A percentile compares a stretch with the other conserved stretches of the same genome.
phyloP scores from a whole-genome alignment of 371 early-diverging fungal genomes.

The Saksenaea oblongispora region DNA sequence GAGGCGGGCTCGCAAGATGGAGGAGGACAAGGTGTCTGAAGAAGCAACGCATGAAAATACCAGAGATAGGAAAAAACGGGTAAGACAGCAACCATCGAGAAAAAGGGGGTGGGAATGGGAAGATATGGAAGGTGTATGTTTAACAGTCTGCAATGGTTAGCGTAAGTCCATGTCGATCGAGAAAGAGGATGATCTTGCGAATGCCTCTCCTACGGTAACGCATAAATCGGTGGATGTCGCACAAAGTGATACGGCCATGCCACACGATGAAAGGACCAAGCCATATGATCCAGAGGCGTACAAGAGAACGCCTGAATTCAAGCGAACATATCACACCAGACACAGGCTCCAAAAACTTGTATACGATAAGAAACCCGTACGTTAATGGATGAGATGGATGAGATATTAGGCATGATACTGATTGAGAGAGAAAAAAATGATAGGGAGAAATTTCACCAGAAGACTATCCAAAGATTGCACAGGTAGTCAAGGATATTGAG shows the following conservation, averaged over 20 bases:
- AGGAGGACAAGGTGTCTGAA: conserved; percentile 24
- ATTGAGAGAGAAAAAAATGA: neutral
- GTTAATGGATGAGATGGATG: neutral
- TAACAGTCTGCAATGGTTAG: conserved; percentile 10
- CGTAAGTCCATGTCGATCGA: conserved; percentile 39
- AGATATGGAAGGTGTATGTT: neutral
- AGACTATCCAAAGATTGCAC: conserved; percentile 44
- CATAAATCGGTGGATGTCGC: conserved; percentile 15
- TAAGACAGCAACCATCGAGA: conserved; percentile 11
- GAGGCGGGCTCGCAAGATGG: conserved; percentile 24
- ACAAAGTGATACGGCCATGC: neutral
- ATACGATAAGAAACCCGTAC: conserved; percentile 51
- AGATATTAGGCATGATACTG: neutral
- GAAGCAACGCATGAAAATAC: conserved; percentile 8
- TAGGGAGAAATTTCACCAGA: conserved; percentile 51
- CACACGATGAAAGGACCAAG: conserved; percentile 2
- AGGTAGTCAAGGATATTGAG: conserved; percentile 44
- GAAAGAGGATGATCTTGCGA: conserved; percentile 14
- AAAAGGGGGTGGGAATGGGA: neutral
- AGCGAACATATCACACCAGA: conserved; percentile 41
- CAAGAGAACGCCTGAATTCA: conserved; percentile 20
- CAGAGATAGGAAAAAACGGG: conserved; percentile 34
- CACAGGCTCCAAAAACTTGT: conserved; percentile 48
- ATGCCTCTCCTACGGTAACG: conserved; percentile 2
- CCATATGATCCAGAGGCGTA: conserved; percentile 1